These are phyloP conservation scores for Agaricales sp. DNA, from an alignment of 1,284 basidiomycete species.

Conservation along the genomic window DNA sequence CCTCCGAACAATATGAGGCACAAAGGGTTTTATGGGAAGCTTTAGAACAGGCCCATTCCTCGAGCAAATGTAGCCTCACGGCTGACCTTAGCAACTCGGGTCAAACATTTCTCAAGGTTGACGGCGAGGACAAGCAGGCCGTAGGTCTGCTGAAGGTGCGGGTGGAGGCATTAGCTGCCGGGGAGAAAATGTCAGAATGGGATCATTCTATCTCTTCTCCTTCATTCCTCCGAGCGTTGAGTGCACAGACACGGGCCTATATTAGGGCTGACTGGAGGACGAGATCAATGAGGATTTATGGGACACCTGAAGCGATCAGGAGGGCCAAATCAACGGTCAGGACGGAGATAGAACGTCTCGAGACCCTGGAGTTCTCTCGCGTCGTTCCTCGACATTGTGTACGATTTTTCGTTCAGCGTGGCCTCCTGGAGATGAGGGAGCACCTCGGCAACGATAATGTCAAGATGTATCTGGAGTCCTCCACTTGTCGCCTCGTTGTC, in stretches of 20 bases:
- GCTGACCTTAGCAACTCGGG: conserved; percentile 11
- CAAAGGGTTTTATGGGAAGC: conserved; percentile 38
- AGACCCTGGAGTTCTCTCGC: not conserved
- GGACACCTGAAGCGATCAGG: not conserved
- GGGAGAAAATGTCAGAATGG: conserved; percentile 38
- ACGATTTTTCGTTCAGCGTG: not conserved
- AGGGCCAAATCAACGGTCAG: not conserved
- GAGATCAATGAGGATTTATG: not conserved
- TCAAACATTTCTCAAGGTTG: conserved; percentile 18
- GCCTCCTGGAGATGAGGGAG: conserved; percentile 18
- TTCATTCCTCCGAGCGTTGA: not conserved
- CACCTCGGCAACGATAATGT: conserved; percentile 30
- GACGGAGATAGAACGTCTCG: not conserved
- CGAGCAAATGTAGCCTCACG: conserved; percentile 17
- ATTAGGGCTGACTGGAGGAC: not conserved
- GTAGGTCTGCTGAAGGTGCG: conserved; percentile 48
- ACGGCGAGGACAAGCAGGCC: conserved; percentile 33
- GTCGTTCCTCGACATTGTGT: not conserved
- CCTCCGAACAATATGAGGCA: conserved; percentile 35
- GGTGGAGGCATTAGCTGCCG: conserved; percentile 40
- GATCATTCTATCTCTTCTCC: conserved; percentile 26
- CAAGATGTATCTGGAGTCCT: conserved; percentile 21
- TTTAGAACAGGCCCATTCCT: conserved; percentile 24
- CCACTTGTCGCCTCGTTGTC: conserved; percentile 23
- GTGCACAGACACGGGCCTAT: not conserved